Conservation (phyloP, 2,329 filamentous ascomycete genomes). For the Coniochaeta pulveracea region DNA sequence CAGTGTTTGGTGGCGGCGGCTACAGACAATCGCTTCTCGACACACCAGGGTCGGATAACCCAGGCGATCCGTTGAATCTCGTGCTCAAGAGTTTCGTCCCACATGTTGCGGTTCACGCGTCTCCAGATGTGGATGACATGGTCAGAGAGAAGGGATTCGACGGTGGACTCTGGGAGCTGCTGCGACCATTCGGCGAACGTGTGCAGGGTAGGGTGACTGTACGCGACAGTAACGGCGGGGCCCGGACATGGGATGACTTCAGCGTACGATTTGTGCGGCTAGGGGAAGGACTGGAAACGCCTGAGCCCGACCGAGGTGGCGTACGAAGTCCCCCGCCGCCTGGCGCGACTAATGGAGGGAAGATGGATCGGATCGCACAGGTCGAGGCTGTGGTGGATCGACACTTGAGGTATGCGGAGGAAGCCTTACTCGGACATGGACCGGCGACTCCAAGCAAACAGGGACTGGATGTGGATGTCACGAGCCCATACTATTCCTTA, state of each 20-base stretch:
- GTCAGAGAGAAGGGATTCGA: conserved; percentile 75
- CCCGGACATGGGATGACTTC: conserved; percentile 79
- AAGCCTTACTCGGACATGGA: conserved; percentile 29
- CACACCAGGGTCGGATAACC: conserved; percentile 28
- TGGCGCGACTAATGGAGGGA: conserved; percentile 8
- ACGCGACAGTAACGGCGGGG: conserved; percentile 78
- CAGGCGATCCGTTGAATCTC: conserved; percentile 48
- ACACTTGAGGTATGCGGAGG: conserved; percentile 67
- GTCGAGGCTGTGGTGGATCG: conserved; percentile 73
- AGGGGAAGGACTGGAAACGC: conserved; percentile 43
- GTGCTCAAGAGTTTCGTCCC: conserved; percentile 82
- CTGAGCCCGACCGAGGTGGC: conserved; percentile 26
- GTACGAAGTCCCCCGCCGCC: conserved; percentile 10
- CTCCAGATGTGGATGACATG: conserved; percentile 72
- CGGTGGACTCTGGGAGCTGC: conserved; percentile 69
- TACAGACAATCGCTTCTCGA: conserved; percentile 31
- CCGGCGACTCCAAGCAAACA: conserved; percentile 26
- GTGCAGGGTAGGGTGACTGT: conserved; percentile 82
- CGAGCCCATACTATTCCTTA: conserved; percentile 73
- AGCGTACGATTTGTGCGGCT: conserved; percentile 75
- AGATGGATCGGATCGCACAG: conserved; percentile 44
- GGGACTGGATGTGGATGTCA: conserved; percentile 33
- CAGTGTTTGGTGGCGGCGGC: conserved; percentile 39
- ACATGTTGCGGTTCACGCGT: conserved; percentile 79
- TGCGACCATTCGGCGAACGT: conserved; percentile 83